Evolutionary conservation across 805 yeast genomes (phyloP).

Genomic region (Metschnikowia lochheadii): DNA sequence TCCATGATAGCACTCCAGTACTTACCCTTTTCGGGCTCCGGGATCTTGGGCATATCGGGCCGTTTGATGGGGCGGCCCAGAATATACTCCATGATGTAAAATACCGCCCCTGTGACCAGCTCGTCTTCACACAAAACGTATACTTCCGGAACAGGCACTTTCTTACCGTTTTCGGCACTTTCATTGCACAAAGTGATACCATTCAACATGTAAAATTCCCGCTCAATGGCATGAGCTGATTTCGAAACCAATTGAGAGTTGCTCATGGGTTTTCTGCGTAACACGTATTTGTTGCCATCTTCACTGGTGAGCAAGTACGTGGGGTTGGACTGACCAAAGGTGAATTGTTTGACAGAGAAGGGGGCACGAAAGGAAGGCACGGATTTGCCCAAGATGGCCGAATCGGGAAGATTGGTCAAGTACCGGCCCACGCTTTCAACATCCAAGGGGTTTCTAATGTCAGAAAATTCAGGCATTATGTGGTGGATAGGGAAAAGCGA

Average conservation of each 20-base stretch:
- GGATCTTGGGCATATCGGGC: slow-evolving; percentile 42
- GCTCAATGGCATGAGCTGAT: slow-evolving; percentile 59
- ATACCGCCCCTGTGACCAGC: slow-evolving; percentile 48
- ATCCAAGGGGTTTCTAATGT: slow-evolving; percentile 34
- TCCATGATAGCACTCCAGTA: slow-evolving; percentile 49
- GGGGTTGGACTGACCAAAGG: slow-evolving; percentile 63
- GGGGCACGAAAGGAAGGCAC: slow-evolving; percentile 16
- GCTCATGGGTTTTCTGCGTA: slow-evolving; percentile 54
- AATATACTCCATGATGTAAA: slow-evolving; percentile 58
- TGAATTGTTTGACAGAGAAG: slow-evolving; percentile 45
- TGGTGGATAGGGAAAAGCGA: background rate
- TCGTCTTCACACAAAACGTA: slow-evolving; percentile 55
- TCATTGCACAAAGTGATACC: slow-evolving; percentile 31
- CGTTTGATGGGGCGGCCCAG: slow-evolving; percentile 54
- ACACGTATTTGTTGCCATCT: slow-evolving; percentile 39
- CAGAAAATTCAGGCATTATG: slow-evolving; percentile 23
- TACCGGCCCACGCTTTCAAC: slow-evolving; percentile 21
- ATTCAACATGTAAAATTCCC: slow-evolving; percentile 52
- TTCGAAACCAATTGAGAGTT: slow-evolving; percentile 47
- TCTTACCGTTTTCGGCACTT: slow-evolving; percentile 8
- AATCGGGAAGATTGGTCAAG: slow-evolving; percentile 15
- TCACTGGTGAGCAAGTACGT: slow-evolving; percentile 49
- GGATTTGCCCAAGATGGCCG: slow-evolving; percentile 23
- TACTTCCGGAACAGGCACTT: slow-evolving; percentile 55
- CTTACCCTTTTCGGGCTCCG: slow-evolving; percentile 19